These are phyloP conservation scores for Henckelia pumila DNA, from an alignment of 257 asterid species.

Conservation along the genomic window DNA sequence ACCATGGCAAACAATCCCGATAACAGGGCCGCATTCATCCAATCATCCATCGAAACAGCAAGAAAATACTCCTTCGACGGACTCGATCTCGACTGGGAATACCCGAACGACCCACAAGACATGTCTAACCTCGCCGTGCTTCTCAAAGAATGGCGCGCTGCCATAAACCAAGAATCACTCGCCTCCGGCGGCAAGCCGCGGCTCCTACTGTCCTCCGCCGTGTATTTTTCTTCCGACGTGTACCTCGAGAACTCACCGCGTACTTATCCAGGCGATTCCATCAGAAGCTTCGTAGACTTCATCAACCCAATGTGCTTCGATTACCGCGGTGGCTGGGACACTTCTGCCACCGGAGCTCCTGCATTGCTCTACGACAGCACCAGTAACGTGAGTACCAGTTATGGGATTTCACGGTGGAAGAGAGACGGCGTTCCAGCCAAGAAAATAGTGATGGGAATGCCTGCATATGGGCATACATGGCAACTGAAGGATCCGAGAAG, in stretches of 20 bases:
- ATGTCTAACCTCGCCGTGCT: slow-evolving; percentile 44
- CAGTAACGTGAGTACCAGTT: slow-evolving; percentile 56
- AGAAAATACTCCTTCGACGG: slow-evolving; percentile 44
- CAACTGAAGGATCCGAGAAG: slow-evolving; percentile 45
- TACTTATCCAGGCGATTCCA: slow-evolving; percentile 30
- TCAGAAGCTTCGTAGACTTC: slow-evolving; percentile 38
- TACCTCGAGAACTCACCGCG: slow-evolving; percentile 12
- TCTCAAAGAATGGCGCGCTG: slow-evolving; percentile 33
- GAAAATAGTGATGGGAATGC: slow-evolving; percentile 64
- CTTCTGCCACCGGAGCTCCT: slow-evolving; percentile 44
- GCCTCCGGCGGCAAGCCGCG: slow-evolving; percentile 28
- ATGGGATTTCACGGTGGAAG: slow-evolving; percentile 58
- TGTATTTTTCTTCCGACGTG: slow-evolving; percentile 33
- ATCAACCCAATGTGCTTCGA: slow-evolving; percentile 47
- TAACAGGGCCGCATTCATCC: slow-evolving; percentile 47
- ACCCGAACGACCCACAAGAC: slow-evolving; percentile 33
- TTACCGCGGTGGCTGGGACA: slow-evolving; percentile 54
- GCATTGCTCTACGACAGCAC: slow-evolving; percentile 46
- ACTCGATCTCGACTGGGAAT: slow-evolving; percentile 67
- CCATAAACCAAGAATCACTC: slow-evolving; percentile 25
- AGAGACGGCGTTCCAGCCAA: slow-evolving; percentile 27
- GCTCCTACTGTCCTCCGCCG: slow-evolving; percentile 38
- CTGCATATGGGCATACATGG: slow-evolving; percentile 66
- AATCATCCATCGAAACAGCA: slow-evolving; percentile 44
- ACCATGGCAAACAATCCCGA: slow-evolving; percentile 30